A percentile compares a stretch with the other conserved stretches of the same genome.
Evolutionary conservation across 192 early-diverging fungal species (phyloP).

Genomic region (Gryganskiella cystojenkinii): DNA sequence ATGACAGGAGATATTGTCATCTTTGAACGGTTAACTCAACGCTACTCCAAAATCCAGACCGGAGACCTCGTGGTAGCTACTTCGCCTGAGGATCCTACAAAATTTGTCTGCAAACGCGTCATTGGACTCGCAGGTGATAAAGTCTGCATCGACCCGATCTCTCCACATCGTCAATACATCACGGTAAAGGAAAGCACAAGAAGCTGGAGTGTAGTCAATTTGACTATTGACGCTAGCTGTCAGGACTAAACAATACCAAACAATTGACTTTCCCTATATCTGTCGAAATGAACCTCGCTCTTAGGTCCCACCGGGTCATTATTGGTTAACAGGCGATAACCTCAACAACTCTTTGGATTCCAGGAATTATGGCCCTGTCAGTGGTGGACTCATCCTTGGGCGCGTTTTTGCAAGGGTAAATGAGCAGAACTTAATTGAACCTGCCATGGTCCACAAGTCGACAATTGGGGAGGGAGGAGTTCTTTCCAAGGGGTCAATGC

Average conservation of each 20-base stretch:
- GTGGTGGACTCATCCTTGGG: constrained; percentile 83
- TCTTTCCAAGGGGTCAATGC: too few relatives aligned
- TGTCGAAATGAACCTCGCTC: background rate
- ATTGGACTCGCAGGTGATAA: constrained; percentile 87
- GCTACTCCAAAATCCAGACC: constrained; percentile 62
- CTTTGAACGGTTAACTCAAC: constrained; percentile 73
- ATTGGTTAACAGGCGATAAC: constrained; percentile 96
- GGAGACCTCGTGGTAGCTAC: constrained; percentile 86
- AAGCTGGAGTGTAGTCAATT: too few relatives aligned
- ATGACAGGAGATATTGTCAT: constrained; percentile 81
- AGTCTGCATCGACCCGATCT: constrained; percentile 82
- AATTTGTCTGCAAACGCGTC: constrained; percentile 83
- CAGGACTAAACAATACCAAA: too few relatives aligned
- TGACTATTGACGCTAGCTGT: too few relatives aligned
- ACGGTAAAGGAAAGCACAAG: too few relatives aligned
- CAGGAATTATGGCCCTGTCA: constrained; percentile 88
- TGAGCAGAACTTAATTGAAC: background rate
- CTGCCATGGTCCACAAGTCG: too few relatives aligned
- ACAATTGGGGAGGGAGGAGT: too few relatives aligned
- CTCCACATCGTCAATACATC: constrained; percentile 64
- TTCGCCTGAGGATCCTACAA: constrained; percentile 75
- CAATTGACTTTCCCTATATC: background rate
- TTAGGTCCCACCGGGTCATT: constrained; percentile 85
- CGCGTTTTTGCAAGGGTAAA: constrained; percentile 74
- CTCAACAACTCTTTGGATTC: constrained; percentile 91